Evolutionary conservation across 2,329 filamentous ascomycete genomes (phyloP), one percentile per base, ranked within the genome.

Genomic region (Drechmeria coniospora): DNA sequence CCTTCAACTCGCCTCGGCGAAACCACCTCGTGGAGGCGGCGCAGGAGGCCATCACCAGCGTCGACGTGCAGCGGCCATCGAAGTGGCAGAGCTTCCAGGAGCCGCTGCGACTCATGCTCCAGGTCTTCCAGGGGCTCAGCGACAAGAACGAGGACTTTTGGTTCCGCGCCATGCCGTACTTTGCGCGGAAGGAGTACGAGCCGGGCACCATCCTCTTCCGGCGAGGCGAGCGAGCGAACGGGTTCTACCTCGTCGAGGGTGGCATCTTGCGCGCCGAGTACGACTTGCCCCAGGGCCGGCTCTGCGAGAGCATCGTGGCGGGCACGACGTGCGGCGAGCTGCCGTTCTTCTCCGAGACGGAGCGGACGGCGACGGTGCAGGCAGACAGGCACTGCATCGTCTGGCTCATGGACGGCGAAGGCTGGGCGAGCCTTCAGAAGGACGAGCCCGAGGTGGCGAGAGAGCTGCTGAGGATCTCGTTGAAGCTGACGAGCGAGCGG

Each of bases 271-370:
- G 86, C 11, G 83, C 80, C 3, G 86, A 94, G 43, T 95, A 98
- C 48, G 70, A 87, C 36, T 65, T 92, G 18, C 84, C 90, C 1
- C 90, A 95, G 47, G 90, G 90, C 1, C 70, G 68, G 41, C 79
- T 92, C 40, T 82, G 79, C 35, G 90, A 98, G 52, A 81, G 82
- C 44, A 94, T 95, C 30, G 78, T 94, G 1, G 81, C 86, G 0
- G 90, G 90, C 11, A 90, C 90, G 2, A 94, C 90, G 0, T 95
- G 87, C 42, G 90, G 90, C 20, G 90, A 98, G 56, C 55, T 98
- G 29, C 90, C 90, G 0, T 98, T 98, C 58, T 98, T 98, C 56
- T 83, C 78, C 3, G 81, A 92, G 44, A 95, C 87, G 2, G 64
- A 71, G 28, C 69, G 90, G 12, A 95, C 86, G 4, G 84, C 84